Evolutionary conservation across 2,329 filamentous ascomycete genomes (phyloP), one percentile per base, ranked within the genome.

Genomic region (Phoma herbarum): DNA sequence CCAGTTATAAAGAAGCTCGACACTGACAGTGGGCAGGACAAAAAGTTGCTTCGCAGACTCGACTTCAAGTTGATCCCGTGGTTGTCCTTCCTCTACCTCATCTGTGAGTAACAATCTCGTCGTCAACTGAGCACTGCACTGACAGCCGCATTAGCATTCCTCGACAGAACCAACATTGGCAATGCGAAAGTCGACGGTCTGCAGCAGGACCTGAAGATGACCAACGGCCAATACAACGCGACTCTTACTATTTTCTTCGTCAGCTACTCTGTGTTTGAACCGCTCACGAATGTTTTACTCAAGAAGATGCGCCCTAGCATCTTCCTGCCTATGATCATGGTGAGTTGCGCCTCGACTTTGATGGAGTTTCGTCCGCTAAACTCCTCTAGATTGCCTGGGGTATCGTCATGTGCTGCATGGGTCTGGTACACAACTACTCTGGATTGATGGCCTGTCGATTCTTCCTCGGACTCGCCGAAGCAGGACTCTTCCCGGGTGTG

Each of bases 241-340:
- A 85, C 88, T 0, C 82, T 96, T 8, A 91, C 90, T 31, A 89
- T 96, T 66, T 96, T 96, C 80, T 96, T 96, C 79, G 83, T 96
- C 48, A 92, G 90, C 0, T 97, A 97, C 74, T 84, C 90, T 2
- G 77, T 93, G 31, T 93, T 92, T 62, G 92, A 95, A 74, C 87
- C 88, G 0, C 68, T 93, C 42, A 92, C 91, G 59, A 96, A 96
- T 73, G 81, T 94, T 45, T 77, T 96, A 23, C 86, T 96, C 59
- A 96, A 96, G 78, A 84, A 83, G 18, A 80, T 91, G 61, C 84
- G 87, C 1, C 93, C 93, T 0, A 91, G 89, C 37, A 79, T 93
- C 52, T 97, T 96, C 72, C 87, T 96, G 54, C 90, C 92, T 2
- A 80, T 85, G 29, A 96, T 96, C 71, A 96, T 97, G 89, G 83